Evolutionary conservation across 129 eudicot genomes (phyloP), one percentile per base, ranked within the genome.

Genomic region (Tagetes patula): DNA sequence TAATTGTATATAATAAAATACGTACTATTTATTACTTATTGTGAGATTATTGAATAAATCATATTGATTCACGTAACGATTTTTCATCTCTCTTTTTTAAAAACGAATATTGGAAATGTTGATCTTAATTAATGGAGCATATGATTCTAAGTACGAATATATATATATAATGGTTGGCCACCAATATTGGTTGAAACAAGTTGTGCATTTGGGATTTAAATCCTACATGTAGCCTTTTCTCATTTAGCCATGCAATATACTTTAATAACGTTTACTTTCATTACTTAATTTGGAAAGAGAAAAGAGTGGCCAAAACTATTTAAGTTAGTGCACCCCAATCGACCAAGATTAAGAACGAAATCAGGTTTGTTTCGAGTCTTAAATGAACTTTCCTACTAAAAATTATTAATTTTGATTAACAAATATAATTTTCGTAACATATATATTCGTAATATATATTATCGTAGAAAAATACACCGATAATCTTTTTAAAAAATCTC

Each of bases 51-150:
- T 40, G 40, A 30, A 52, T 55, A 54, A 54, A 27, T 45, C 43
- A 7, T 12, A 46, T 14, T 20, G 48, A 46, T 67, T 76, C 48
- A 37, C 3, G 5, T 4, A 32, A 14, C 2, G 32, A 56, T 45
- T 48, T 11, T 50, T 27, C 4, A 14, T 32, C 59, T 46, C 9
- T 37, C 46, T 13, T 6, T 43, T 30, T 2, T 39, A 39, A 1
- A 33, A 14, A 13, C 66, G 31, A 65, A 8, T 32, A 66, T 45
- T 36, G 42, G 46, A 77, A 27, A 60, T 46, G 11, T 59, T 59
- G 70, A 31, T 59, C 14, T 69, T 69, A 77, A 40, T 77, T 69
- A 77, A 40, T 77, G 81, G 81, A 50, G 81, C 76, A 77, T 77
- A 70, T 77, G 76, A 77, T 77, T 77, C 81, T 52, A 61, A 10